These are phyloP conservation scores for Blastosporella zonata DNA, from an alignment of 1,284 basidiomycete species.

Conservation along the genomic window DNA sequence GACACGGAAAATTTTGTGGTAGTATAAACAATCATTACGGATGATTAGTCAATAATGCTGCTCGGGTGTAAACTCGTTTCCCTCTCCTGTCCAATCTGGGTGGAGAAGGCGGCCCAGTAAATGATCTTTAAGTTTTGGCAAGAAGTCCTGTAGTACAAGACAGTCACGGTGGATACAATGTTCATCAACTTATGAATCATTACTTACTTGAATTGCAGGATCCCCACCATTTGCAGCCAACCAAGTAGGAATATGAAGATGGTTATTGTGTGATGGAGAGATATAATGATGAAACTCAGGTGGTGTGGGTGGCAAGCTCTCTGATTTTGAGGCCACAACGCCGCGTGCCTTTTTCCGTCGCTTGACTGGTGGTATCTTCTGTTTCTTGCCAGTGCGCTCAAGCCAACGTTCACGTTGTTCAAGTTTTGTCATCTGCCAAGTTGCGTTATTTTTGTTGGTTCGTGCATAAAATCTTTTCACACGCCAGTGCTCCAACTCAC, in stretches of 20 bases:
- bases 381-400: no score
- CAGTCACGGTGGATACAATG: neutral
- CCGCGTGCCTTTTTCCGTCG: no score
- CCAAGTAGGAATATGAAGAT: constrained; percentile 21
- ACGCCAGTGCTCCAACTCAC: constrained; percentile 31
- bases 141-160: constrained; percentile 14
- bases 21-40: constrained; percentile 3
- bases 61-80: neutral
- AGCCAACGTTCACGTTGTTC: constrained; percentile 13
- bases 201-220: constrained; percentile 20
- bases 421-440: constrained; percentile 25
- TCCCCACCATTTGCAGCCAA: constrained; percentile 18
- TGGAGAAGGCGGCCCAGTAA: constrained; percentile 2
- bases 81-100: constrained; percentile 8
- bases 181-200: neutral
- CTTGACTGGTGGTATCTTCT: no score
- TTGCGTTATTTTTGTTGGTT: constrained; percentile 29
- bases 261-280: constrained; percentile 13
- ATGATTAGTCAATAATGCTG: constrained; percentile 1
- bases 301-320: constrained; percentile 8
- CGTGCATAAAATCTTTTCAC: constrained; percentile 32
- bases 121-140: constrained; percentile 18
- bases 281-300: constrained; percentile 24
- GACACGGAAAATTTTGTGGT: constrained; percentile 8
- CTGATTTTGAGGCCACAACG: constrained; percentile 3